Evolutionary conservation across 129 eudicot genomes (phyloP).

Genomic region (Helichrysum umbraculigerum): DNA sequence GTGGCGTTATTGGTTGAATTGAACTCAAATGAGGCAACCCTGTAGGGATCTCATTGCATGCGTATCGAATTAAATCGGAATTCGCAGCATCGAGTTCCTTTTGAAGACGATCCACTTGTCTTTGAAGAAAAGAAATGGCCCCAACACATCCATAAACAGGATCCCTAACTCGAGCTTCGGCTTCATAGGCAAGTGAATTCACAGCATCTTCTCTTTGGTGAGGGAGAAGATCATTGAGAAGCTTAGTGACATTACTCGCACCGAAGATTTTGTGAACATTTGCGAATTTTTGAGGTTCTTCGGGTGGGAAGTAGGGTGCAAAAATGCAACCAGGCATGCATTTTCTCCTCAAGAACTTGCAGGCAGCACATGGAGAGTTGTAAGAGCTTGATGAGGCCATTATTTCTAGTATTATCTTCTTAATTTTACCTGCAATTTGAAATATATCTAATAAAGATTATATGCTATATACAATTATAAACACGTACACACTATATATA

Average conservation of each 20-base stretch:
- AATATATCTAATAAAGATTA: not conserved
- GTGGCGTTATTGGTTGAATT: constrained; percentile 38
- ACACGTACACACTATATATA: not conserved
- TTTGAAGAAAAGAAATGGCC: constrained; percentile 75
- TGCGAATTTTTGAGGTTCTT: constrained; percentile 81
- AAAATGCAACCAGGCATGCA: constrained; percentile 93
- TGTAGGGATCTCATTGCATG: constrained; percentile 46
- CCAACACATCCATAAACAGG: constrained; percentile 92
- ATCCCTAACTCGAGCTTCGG: constrained; percentile 87
- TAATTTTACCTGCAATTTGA: constrained; percentile 9
- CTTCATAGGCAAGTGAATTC: constrained; percentile 87
- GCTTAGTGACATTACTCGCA: constrained; percentile 88
- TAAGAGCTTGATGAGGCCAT: constrained; percentile 82
- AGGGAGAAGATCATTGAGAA: constrained; percentile 78
- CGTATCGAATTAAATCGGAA: constrained; percentile 57
- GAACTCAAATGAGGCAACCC: constrained; percentile 33
- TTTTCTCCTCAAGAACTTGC: constrained; percentile 87
- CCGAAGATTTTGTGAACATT: constrained; percentile 97
- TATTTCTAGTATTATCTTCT: not conserved
- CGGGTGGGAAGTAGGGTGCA: constrained; percentile 93
- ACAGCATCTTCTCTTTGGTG: constrained; percentile 90
- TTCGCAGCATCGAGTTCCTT: constrained; percentile 87
- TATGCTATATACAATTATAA: not conserved
- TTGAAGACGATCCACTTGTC: constrained; percentile 79
- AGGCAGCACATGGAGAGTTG: constrained; percentile 96